Base-by-base conservation (phyloP, 2,329 filamentous ascomycete genomes). In the Calonectria hawksworthii region DNA sequence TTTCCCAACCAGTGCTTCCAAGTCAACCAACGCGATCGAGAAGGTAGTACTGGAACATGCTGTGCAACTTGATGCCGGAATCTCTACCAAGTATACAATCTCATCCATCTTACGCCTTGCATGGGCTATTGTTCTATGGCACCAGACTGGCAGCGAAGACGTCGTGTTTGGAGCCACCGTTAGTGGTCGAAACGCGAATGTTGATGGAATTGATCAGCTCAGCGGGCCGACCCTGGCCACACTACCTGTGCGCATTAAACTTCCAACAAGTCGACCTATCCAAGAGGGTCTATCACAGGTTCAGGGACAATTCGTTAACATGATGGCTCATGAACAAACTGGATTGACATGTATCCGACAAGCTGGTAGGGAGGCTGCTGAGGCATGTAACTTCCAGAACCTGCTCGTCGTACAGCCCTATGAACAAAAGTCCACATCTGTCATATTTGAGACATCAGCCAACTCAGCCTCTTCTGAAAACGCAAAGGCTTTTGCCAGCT, bases 341-440 rank as follows among this genome's bases (percentile, higher is more conserved):
- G 56, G 56, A 41, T 41, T 61, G 34, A 38, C 56, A 4, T n/a
- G 34, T 18, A 61, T 61, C 14, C 34, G 56, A 41, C 34, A 61
- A 28, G 34, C 34, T 28, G 34, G 56, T 2, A 61, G n/a, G 28
- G 56, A 61, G 7, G 56, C 56, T 41, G 34, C 34, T 28, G 34
- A 61, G 23, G 56, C 34, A 41, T 61, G 34, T 11, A 61, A 61
- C 56, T 61, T 61, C 56, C 56, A 61, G 34, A 61, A 61, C 41
- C n/a, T 61, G 13, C 56, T 61, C 11, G 56, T 61, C 14, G 56
- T 61, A 11, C 56, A 61, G n/a, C 56, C 56, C 0, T 41, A 36
- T 14, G 56, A 61, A 6, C 34, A 61, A 13, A 26, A 61, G 8
- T 10, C n/a, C n/a, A 38, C 34, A 14, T 61, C 56, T 38, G 7